Evolutionary conservation across 805 yeast genomes (phyloP).

Genomic region (Lipomyces sp.): DNA sequence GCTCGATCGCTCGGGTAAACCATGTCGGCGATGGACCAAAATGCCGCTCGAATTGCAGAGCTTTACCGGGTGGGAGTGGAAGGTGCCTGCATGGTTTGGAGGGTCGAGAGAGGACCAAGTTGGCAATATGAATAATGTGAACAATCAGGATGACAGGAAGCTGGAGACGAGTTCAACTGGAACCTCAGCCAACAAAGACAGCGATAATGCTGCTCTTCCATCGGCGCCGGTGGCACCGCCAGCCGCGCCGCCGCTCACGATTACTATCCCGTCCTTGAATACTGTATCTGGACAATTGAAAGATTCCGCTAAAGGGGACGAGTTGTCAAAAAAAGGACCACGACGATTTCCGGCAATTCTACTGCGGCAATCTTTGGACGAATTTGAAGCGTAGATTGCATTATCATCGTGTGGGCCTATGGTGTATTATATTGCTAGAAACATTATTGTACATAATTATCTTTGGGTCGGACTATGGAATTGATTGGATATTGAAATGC

Average conservation of each 20-base stretch:
- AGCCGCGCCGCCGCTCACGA: slow-evolving; percentile 33
- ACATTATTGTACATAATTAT: neutral
- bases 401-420: neutral
- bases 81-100: slow-evolving; percentile 50
- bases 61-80: slow-evolving; percentile 53
- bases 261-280: slow-evolving; percentile 31
- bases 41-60: slow-evolving; percentile 49
- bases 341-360: slow-evolving; percentile 26
- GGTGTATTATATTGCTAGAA: neutral
- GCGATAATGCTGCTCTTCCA: neutral
- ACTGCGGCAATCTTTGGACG: slow-evolving; percentile 19
- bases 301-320: slow-evolving; percentile 10
- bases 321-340: slow-evolving; percentile 9
- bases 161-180: neutral
- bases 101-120: slow-evolving; percentile 30
- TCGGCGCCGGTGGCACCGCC: slow-evolving; percentile 34
- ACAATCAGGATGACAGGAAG: neutral
- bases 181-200: neutral
- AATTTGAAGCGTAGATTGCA: slow-evolving; percentile 12
- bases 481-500: neutral
- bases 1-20: slow-evolving; percentile 52
- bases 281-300: slow-evolving; percentile 4
- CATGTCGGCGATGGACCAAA: slow-evolving; percentile 54
- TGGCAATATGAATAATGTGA: neutral
- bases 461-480: neutral